Evolutionary conservation across 2,329 filamentous ascomycete species (phyloP).

Genomic region (Epicoccum nigrum): DNA sequence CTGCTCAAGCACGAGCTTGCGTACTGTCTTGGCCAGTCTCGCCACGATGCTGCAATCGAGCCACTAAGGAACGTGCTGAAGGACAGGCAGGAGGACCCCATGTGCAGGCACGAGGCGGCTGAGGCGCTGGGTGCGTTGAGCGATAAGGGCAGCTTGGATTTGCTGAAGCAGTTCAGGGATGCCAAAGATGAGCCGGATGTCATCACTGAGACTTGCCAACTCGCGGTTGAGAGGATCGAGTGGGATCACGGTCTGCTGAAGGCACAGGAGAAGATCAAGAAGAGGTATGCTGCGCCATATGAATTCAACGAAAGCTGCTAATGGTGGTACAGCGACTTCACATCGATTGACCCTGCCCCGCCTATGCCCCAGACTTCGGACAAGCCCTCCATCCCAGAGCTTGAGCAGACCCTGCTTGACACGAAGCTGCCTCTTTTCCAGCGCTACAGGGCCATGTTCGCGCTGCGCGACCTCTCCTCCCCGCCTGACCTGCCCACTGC

Average conservation of each 20-base stretch:
- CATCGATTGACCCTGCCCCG: slow-evolving; percentile 92
- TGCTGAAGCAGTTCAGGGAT: slow-evolving; percentile 77
- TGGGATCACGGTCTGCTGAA: slow-evolving; percentile 76
- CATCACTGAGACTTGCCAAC: slow-evolving; percentile 94
- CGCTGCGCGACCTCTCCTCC: slow-evolving; percentile 90
- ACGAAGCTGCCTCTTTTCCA: slow-evolving; percentile 81
- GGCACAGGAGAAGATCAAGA: slow-evolving; percentile 72
- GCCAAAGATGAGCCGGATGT: slow-evolving; percentile 76
- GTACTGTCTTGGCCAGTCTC: slow-evolving; percentile 93
- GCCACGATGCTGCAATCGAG: slow-evolving; percentile 74
- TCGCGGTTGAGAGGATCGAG: slow-evolving; percentile 90
- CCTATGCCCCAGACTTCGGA: slow-evolving; percentile 74
- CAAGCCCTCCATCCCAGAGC: slow-evolving; percentile 70
- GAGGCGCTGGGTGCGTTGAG: slow-evolving; percentile 92
- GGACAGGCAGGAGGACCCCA: slow-evolving; percentile 82
- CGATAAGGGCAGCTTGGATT: slow-evolving; percentile 71
- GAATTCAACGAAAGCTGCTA: slow-evolving; percentile 9
- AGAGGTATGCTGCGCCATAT: slow-evolving; percentile 65
- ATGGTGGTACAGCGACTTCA: slow-evolving; percentile 74
- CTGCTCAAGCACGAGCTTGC: slow-evolving; percentile 95
- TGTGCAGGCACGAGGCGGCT: slow-evolving; percentile 96
- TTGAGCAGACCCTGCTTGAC: slow-evolving; percentile 80
- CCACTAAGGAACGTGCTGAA: slow-evolving; percentile 76
- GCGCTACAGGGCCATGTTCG: slow-evolving; percentile 97
- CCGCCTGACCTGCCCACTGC: slow-evolving; percentile 90